A percentile compares a stretch with the other conserved stretches of the same genome.
Evolutionary conservation across 371 early-diverging fungal species (phyloP).

Genomic region (Blakeslea trispora): DNA sequence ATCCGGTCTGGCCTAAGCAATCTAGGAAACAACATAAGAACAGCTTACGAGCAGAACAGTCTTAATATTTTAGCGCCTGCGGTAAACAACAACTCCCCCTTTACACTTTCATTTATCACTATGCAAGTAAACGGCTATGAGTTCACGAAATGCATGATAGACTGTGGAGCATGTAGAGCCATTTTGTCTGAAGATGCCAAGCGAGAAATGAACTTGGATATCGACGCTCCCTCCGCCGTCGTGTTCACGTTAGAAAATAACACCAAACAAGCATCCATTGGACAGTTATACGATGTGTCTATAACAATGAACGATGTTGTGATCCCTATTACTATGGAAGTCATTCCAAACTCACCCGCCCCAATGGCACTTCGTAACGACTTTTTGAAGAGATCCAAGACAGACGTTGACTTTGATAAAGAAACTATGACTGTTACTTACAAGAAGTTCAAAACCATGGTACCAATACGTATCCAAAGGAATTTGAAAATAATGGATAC

Average conservation of each 20-base stretch:
- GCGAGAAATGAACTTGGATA: neutral
- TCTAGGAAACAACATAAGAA: too few species aligned
- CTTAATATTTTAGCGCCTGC: too few species aligned
- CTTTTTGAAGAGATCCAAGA: neutral
- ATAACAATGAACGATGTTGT: neutral
- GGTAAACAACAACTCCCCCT: too few species aligned
- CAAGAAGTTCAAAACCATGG: neutral
- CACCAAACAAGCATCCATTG: neutral
- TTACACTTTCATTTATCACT: too few species aligned
- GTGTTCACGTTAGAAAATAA: neutral
- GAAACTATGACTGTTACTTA: neutral
- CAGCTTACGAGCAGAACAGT: too few species aligned
- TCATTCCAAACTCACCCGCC: neutral
- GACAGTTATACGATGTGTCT: neutral
- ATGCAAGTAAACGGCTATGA: neutral
- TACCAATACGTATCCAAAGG: neutral
- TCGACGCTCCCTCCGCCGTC: neutral
- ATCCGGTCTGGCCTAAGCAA: too few species aligned
- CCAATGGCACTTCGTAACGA: neutral
- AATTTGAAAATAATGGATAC: constrained; percentile 12
- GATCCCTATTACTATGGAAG: neutral
- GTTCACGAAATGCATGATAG: neutral
- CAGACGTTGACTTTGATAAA: neutral
- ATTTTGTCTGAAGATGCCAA: neutral
- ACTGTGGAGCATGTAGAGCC: constrained; percentile 1